Evolutionary conservation across 108 stramenopile genomes (phyloP).

Genomic region (Pseudonitzschia pungens): DNA sequence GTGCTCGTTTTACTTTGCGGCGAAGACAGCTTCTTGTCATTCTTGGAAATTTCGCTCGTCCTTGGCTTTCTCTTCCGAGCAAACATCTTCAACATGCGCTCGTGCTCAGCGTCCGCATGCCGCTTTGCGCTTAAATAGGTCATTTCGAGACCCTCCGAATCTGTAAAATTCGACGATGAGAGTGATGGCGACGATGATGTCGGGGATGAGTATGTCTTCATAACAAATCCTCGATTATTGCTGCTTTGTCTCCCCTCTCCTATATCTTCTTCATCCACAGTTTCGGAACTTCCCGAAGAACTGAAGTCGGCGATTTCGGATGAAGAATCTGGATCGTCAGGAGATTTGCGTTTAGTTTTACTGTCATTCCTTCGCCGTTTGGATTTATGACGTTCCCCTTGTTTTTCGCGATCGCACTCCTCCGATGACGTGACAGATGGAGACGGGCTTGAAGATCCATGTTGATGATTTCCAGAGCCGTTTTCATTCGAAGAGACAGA

Average conservation of each 20-base stretch:
- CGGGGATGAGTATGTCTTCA: slow-evolving; percentile 10
- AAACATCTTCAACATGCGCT: slow-evolving; percentile 4
- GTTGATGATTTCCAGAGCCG: slow-evolving; percentile 11
- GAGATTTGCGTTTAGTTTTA: background rate
- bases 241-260: background rate
- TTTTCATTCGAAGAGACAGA: slow-evolving; percentile 51
- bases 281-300: slow-evolving; percentile 35
- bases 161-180: slow-evolving; percentile 16
- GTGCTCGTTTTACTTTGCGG: background rate
- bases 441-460: slow-evolving; percentile 30
- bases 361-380: slow-evolving; percentile 7
- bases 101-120: slow-evolving; percentile 14
- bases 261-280: slow-evolving; percentile 17
- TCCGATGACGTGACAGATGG: slow-evolving; percentile 41
- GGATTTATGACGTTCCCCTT: background rate
- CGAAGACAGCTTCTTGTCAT: background rate
- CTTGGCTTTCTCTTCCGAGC: slow-evolving; percentile 18
- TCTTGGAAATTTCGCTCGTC: background rate
- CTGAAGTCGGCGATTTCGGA: slow-evolving; percentile 45
- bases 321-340: slow-evolving; percentile 14
- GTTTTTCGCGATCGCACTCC: slow-evolving; percentile 15
- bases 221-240: background rate
- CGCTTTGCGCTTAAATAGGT: slow-evolving; percentile 23
- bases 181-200: slow-evolving; percentile 11
- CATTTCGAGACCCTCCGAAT: slow-evolving; percentile 22